phyloP scores from a whole-genome alignment of 352 stramenopile species.

The Phytophthora constricta region DNA sequence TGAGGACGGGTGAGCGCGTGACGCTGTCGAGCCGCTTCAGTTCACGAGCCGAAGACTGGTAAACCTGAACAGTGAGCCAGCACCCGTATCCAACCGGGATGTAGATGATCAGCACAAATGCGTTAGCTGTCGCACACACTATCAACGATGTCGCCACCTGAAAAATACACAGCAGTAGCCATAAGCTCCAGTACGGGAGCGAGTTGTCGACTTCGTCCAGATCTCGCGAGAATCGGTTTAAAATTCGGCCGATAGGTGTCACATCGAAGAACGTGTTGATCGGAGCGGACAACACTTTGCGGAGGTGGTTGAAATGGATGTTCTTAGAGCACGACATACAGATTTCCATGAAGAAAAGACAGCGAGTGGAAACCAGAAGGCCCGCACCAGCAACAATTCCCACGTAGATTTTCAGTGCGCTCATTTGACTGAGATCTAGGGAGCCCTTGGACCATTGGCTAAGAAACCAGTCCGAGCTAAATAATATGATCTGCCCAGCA shows the following conservation, averaged over 20 bases:
- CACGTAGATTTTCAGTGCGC: slow-evolving; percentile 41
- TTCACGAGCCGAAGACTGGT: slow-evolving; percentile 82
- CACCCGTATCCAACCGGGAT: slow-evolving; percentile 34
- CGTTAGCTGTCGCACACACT: slow-evolving; percentile 47
- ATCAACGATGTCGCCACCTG: slow-evolving; percentile 35
- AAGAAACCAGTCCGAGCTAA: slow-evolving; percentile 54
- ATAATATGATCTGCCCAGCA: slow-evolving; percentile 38
- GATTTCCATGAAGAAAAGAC: slow-evolving; percentile 45
- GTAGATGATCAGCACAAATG: slow-evolving; percentile 54
- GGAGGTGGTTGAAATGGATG: slow-evolving; percentile 43
- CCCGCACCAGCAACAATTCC: slow-evolving; percentile 32
- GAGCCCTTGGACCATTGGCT: slow-evolving; percentile 43
- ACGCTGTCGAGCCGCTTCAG: slow-evolving; percentile 95
- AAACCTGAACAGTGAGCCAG: slow-evolving; percentile 67
- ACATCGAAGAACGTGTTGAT: slow-evolving; percentile 72
- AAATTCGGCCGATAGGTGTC: slow-evolving; percentile 66
- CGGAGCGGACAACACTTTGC: slow-evolving; percentile 51
- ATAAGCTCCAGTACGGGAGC: slow-evolving; percentile 54
- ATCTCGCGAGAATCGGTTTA: slow-evolving; percentile 74
- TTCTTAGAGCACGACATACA: slow-evolving; percentile 47
- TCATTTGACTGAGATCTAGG: slow-evolving; percentile 34
- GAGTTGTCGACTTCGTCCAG: slow-evolving; percentile 64
- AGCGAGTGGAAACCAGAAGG: slow-evolving; percentile 40
- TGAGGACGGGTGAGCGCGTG: slow-evolving; percentile 90
- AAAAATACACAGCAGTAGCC: slow-evolving; percentile 48